phyloP scores from a whole-genome alignment of 495 filamentous ascomycete genomes.

The Xeromyces bisporus region DNA sequence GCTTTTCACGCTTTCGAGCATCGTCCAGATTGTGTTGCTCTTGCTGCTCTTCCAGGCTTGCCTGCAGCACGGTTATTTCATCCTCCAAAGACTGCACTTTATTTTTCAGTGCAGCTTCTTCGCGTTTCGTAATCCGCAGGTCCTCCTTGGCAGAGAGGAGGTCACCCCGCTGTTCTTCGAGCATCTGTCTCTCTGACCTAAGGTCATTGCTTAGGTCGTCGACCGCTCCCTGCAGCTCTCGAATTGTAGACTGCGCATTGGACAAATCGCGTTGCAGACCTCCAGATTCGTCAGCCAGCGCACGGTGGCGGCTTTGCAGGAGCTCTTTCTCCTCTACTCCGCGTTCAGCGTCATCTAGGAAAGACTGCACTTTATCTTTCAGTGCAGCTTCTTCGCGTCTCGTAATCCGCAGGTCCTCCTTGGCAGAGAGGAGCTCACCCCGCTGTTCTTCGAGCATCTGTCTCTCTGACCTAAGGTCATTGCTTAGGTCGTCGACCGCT shows the following conservation, averaged over 20 bases:
- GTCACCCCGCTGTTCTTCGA: slow-evolving; percentile 35
- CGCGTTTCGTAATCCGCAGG: slow-evolving; percentile 45
- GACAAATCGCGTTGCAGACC: slow-evolving; percentile 46
- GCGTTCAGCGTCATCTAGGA: slow-evolving; percentile 36
- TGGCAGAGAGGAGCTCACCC: slow-evolving; percentile 42
- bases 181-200: slow-evolving; percentile 41
- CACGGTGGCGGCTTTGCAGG: slow-evolving; percentile 50
- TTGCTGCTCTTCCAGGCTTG: slow-evolving; percentile 56
- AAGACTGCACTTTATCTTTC: slow-evolving; percentile 43
- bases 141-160: slow-evolving; percentile 48
- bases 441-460: slow-evolving; percentile 44
- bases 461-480: slow-evolving; percentile 48
- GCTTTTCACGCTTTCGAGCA: slow-evolving; percentile 44
- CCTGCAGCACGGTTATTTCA: slow-evolving; percentile 61
- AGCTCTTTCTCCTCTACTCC: slow-evolving; percentile 52
- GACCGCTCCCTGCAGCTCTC: slow-evolving; percentile 40
- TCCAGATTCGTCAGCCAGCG: slow-evolving; percentile 49
- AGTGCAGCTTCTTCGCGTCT: slow-evolving; percentile 24
- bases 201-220: slow-evolving; percentile 42
- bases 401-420: slow-evolving; percentile 36
- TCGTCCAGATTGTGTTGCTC: slow-evolving; percentile 45
- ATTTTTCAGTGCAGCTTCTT: slow-evolving; percentile 44
- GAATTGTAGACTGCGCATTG: slow-evolving; percentile 35
- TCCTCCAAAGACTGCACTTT: slow-evolving; percentile 63
- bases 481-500: slow-evolving; percentile 43